Base-by-base conservation (phyloP, 768 basidiomycete species). In the Leccinum arenicola region DNA sequence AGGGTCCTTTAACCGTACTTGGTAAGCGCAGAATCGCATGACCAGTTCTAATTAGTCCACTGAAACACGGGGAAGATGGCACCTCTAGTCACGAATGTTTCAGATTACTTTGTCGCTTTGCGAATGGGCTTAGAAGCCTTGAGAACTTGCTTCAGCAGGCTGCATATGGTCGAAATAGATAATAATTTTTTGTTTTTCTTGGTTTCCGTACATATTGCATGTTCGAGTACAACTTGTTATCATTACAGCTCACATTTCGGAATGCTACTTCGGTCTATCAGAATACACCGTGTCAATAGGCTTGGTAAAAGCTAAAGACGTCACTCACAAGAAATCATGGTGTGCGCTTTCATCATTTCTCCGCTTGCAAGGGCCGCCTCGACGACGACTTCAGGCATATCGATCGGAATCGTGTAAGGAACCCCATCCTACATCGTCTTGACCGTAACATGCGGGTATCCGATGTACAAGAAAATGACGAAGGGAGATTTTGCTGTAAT, bases 401-500 rank as follows among this genome's bases (percentile, higher is more conserved):
- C 69, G 5, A 55, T 1, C 0, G 49, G 60, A 4, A 70, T 62
- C 6, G 52, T 1, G 59, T 68, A 64, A 11, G 61, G 59, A 36
- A 15, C 14, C 12, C 56, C 50, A 25, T 51, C 64, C 58, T 56
- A 55, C 4, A 61, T 31, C 3, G 57, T 60, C 50, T 33, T 51
- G 10, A 21, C 52, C 3, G 19, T 31, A 11, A 63, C 53, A 38
- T 50, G 54, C 0, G 61, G 47, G 57, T 60, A 14, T 60, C 55
- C 8, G 63, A 63, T 0, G 9, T 40, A 47, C 3, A 67, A 33
- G 2, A 25, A 52, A 50, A 65, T 19, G 64, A 65, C 68, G 62
- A 66, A 17, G 66, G 64, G 1, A 15, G 1, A 47, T 68, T 69
- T 63, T 68, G 61, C 68, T 70, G 17, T 3, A 38, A 38, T 36